Evolutionary conservation across 345 rosid genomes (phyloP).

Genomic region (Cardamine chenopodiifolia): DNA sequence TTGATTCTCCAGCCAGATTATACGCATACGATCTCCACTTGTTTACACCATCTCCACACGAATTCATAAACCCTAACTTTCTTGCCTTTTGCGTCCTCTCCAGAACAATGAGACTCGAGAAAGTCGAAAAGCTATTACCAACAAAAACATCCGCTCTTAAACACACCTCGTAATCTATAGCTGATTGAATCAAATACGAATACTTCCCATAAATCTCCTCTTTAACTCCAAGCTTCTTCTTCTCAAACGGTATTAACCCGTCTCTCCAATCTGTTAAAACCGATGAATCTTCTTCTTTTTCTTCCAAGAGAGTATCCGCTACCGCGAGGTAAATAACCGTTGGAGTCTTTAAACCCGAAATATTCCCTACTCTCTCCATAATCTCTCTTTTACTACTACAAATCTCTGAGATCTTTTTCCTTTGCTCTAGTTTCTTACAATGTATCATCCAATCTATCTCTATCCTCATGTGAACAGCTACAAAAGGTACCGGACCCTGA

Average conservation of each 20-base stretch:
- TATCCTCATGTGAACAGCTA: conserved; percentile 96
- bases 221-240: conserved; percentile 80
- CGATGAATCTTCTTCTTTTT: conserved; percentile 52
- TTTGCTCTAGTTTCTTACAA: conserved; percentile 84
- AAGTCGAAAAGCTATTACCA: conserved; percentile 95
- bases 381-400: conserved; percentile 93
- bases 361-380: conserved; percentile 72
- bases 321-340: conserved; percentile 80
- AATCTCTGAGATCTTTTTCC: conserved; percentile 61
- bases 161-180: conserved; percentile 98
- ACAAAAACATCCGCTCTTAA: conserved; percentile 79
- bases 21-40: conserved; percentile 92
- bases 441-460: conserved; percentile 99
- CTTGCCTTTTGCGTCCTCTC: conserved; percentile 84
- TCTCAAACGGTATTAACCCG: conserved; percentile 75
- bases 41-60: conserved; percentile 53
- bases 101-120: conserved; percentile 87
- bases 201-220: conserved; percentile 65
- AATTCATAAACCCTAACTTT: conserved; percentile 59
- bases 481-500: conserved; percentile 44
- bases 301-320: conserved; percentile 76
- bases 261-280: conserved; percentile 76
- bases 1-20: conserved; percentile 65
- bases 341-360: conserved; percentile 51
- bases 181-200: conserved; percentile 88